Base-by-base conservation (phyloP, 768 basidiomycete genomes). In the Leucocoprinus sp. region DNA sequence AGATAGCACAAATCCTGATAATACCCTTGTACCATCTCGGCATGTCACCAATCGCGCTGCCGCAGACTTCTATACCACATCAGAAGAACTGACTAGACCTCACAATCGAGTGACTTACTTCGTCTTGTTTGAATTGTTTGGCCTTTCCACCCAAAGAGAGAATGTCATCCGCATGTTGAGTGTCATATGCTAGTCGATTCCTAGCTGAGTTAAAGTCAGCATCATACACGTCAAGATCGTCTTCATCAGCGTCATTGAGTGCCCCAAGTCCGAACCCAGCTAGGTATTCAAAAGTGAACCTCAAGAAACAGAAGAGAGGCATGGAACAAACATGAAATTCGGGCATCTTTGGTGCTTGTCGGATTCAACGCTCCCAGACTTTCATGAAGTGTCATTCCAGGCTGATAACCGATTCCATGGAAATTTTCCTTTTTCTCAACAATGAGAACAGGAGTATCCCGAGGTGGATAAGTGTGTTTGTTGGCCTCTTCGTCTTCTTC, bases 201-300 rank as follows among this genome's bases (percentile, higher is more conserved):
- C 70, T 65, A 12, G 67, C 63, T 7, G 55, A 54, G 11, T 57
- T 56, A 24, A 60, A 45, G 1, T 53, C 55, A 29, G 67, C 64
- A 53, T 90, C 88, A 53, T 93, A 93, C 4, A 92, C 70, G 53
- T 93, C 90, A 26, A 89, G 42, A 57, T 93, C 93, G 57, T 97
- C 93, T 37, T 93, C 90, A 39, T 97, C 93, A 2, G 90, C 93
- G 44, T 96, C 93, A 56, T 95, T 96, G 14, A 92, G 63, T 1
- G 87, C 89, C 4, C 91, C 90, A 14, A 93, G 68, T 28, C 91
- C 92, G 55, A 93, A 95, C 1, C 90, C 91, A 57, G 82, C 87
- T 86, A 22, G 48, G 34, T 18, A 12, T 12, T 24, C 15, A 39
- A 24, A 9, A n/a, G 17, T 48, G 43, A 37, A n/a, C 1, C 35